A percentile compares a stretch with the other conserved stretches of the same genome.
Conservation (phyloP, 2,329 filamentous ascomycete genomes). For the Pseudogymnoascus sp. region DNA sequence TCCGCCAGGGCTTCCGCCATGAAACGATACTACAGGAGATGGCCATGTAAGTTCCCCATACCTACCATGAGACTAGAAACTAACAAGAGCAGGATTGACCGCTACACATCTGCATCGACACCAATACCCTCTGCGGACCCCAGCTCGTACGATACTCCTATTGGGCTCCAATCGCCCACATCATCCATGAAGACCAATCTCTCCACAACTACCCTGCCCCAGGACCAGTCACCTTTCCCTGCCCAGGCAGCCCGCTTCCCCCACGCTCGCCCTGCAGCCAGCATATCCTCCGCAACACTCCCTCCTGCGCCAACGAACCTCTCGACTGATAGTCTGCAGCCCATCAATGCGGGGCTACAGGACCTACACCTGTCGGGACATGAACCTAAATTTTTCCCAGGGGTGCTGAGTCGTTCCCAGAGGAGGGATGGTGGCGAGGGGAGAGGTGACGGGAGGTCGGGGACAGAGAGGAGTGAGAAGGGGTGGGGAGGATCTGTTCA, state of each 20-base stretch:
- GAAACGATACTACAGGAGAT: conserved; percentile 80
- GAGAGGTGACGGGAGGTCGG: background rate
- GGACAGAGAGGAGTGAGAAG: background rate
- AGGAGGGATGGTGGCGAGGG: conserved; percentile 14
- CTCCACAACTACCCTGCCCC: conserved; percentile 21
- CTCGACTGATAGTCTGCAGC: conserved; percentile 32
- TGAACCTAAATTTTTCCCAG: conserved; percentile 67
- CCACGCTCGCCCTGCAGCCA: conserved; percentile 12
- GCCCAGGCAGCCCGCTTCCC: conserved; percentile 28
- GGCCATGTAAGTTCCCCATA: conserved; percentile 59
- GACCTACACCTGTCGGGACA: conserved; percentile 44
- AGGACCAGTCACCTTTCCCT: conserved; percentile 23
- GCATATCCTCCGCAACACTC: background rate
- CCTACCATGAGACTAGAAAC: background rate
- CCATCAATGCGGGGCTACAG: conserved; percentile 32
- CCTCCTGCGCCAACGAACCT: conserved; percentile 14
- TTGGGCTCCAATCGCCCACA: conserved; percentile 23
- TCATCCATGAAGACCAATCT: conserved; percentile 29
- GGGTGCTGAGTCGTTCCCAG: conserved; percentile 47
- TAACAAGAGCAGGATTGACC: conserved; percentile 27
- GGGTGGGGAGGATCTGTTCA: background rate
- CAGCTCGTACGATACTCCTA: background rate
- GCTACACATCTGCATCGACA: conserved; percentile 19
- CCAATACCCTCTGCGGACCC: background rate
- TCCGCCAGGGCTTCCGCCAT: conserved; percentile 81